A percentile compares a stretch with the other conserved stretches of the same genome.
Evolutionary conservation across 2,329 filamentous ascomycete species (phyloP).

Genomic region (Diaporthe aspalathi): DNA sequence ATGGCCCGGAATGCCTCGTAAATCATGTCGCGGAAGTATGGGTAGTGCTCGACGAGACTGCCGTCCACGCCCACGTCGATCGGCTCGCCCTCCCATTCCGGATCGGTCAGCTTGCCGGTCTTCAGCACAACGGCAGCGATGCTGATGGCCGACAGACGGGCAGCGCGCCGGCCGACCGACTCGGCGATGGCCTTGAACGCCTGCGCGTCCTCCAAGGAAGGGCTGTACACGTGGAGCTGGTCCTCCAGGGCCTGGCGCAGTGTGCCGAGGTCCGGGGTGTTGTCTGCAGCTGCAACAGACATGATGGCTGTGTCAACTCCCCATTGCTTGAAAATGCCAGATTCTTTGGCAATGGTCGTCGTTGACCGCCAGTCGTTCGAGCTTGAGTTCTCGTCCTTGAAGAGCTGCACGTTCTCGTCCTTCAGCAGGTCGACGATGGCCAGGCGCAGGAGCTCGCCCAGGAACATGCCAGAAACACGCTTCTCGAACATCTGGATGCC

Average conservation of each 20-base stretch:
- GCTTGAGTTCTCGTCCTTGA: conserved; percentile 80
- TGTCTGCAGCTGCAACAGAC: conserved; percentile 86
- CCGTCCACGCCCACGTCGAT: conserved; percentile 95
- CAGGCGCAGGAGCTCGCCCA: conserved; percentile 91
- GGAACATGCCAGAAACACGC: conserved; percentile 96
- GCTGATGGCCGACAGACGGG: conserved; percentile 87
- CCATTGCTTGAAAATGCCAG: conserved; percentile 82
- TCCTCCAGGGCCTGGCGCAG: conserved; percentile 83
- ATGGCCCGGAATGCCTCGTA: conserved; percentile 83
- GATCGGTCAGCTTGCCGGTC: conserved; percentile 75
- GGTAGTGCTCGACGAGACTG: conserved; percentile 94
- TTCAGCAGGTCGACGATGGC: conserved; percentile 79
- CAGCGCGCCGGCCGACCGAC: conserved; percentile 88
- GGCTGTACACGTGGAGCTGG: conserved; percentile 79
- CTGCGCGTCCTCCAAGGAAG: conserved; percentile 85
- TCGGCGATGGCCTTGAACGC: conserved; percentile 86
- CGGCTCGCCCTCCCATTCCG: conserved; percentile 72
- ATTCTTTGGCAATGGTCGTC: conserved; percentile 73
- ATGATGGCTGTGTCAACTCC: conserved; percentile 92
- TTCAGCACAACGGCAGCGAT: conserved; percentile 87
- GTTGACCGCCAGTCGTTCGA: conserved; percentile 77
- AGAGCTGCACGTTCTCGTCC: conserved; percentile 74
- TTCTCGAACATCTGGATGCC: conserved; percentile 99
- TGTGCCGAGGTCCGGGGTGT: conserved; percentile 75
- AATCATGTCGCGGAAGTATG: conserved; percentile 89